Conservation (phyloP, 352 stramenopile species). For the Phytopythium oedochilum region DNA sequence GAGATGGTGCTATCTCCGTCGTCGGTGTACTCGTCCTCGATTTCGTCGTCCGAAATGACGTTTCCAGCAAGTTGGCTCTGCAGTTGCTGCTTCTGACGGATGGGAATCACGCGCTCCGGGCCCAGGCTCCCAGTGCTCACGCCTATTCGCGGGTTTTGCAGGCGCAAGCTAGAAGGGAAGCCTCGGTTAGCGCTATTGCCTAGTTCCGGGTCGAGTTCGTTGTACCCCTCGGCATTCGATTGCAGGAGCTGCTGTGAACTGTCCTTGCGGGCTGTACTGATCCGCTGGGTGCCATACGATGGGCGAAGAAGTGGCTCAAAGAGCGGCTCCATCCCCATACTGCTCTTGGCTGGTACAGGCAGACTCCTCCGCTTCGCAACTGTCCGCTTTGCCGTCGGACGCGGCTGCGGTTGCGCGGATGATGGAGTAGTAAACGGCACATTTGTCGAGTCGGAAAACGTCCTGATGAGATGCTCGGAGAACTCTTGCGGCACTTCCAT, state of each 20-base stretch:
- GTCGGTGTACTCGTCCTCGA: constrained; percentile 6
- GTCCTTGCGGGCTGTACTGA: constrained; percentile 10
- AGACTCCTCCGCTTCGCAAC: constrained; percentile 1
- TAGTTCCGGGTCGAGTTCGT: not conserved
- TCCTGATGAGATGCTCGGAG: constrained; percentile 18
- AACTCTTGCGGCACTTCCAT: constrained; percentile 26
- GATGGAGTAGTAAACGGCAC: no score
- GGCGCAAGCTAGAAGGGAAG: not conserved
- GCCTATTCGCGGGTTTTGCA: not conserved
- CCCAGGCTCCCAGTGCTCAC: not conserved
- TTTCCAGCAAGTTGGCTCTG: constrained; percentile 41
- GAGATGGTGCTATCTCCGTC: constrained; percentile 26
- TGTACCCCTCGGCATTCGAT: not conserved
- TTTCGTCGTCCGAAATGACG: constrained; percentile 20
- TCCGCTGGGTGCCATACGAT: constrained; percentile 58
- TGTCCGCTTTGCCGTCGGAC: not conserved
- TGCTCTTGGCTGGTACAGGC: constrained; percentile 31
- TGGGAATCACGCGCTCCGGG: constrained; percentile 14
- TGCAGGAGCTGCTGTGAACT: not conserved
- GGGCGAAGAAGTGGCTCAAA: constrained; percentile 72
- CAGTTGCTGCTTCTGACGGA: constrained; percentile 32
- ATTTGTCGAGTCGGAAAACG: constrained; percentile 11
- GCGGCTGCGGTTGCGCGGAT: constrained; percentile 5
- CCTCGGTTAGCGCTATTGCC: not conserved
- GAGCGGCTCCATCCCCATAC: constrained; percentile 62